Evolutionary conservation across 2,329 filamentous ascomycete species (phyloP), one percentile per base, ranked within the genome.

Genomic region (Xylaria sp.): DNA sequence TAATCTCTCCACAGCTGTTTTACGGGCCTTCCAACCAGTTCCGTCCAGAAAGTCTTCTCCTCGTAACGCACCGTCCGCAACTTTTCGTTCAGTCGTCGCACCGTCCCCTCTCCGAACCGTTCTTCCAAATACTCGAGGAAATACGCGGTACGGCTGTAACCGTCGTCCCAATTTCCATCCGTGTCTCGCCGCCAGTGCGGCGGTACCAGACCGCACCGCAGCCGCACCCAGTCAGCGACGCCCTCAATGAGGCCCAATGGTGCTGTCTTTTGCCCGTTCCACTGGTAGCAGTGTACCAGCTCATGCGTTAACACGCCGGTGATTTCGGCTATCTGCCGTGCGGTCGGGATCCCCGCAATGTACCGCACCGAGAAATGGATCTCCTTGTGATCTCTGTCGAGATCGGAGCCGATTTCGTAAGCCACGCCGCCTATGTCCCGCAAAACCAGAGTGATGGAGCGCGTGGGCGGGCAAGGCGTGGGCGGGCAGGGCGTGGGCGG

Each of bases 221-320:
- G 75, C 2, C 93, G 83, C 20, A 97, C 92, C 84, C 91, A 97
- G 73, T 97, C 94, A 18, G 93, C 93, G 48, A 97, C 85, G 0
- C 93, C 93, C 72, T 97, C 93, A 51, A 96, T 87, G 43, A 97
- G 73, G 0, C 94, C 94, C 0, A 87, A 87, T 0, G 89, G 89
- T 40, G 85, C 84, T 4, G 75, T 76, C 1, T 78, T 79, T 18
- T 64, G 76, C 1, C 79, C 88, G 63, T 91, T 87, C 73, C 90
- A 89, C 72, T 97, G 93, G 74, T 89, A 95, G 74, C 92, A 97
- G 75, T 97, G 94, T 13, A 97, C 93, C 57, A 97, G 87, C 74
- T 97, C 93, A 70, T 97, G 93, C 1, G 89, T 88, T 18, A 97
- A 72, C 0, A 97, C 92, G 39, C 94, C 94, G 17, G 83, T 75